Percentiles rank a stretch among this genome's conserved stretches.
These are phyloP conservation scores for Paraphaeosphaeria sporulosa DNA, from an alignment of 2,329 filamentous ascomycete species.

Conservation along the genomic window DNA sequence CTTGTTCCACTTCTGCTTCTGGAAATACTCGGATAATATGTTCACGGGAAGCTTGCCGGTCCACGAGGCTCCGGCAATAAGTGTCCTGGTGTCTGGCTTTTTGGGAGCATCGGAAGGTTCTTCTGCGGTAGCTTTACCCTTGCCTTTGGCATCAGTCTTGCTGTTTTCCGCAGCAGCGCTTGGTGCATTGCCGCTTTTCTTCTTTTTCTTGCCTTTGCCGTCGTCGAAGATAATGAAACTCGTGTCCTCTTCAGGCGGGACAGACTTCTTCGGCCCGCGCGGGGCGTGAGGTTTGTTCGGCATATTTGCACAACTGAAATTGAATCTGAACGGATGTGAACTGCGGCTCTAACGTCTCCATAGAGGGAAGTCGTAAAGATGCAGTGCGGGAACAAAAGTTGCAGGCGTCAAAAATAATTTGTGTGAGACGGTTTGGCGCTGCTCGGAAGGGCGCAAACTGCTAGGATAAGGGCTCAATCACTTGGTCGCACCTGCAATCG, in stretches of 20 bases:
- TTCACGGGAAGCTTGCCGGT: slow-evolving; percentile 96
- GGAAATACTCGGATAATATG: slow-evolving; percentile 90
- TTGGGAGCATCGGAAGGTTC: slow-evolving; percentile 56
- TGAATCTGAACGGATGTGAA: neutral
- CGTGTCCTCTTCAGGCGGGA: slow-evolving; percentile 55
- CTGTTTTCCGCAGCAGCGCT: slow-evolving; percentile 27
- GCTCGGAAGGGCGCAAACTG: slow-evolving; percentile 24
- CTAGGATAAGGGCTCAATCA: slow-evolving; percentile 27
- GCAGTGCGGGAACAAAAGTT: neutral
- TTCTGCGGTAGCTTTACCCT: slow-evolving; percentile 39
- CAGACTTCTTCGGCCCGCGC: slow-evolving; percentile 52
- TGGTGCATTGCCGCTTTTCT: slow-evolving; percentile 40
- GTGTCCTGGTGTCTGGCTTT: slow-evolving; percentile 70
- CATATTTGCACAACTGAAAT: slow-evolving; percentile 41
- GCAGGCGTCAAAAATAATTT: slow-evolving; percentile 12
- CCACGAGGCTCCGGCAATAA: slow-evolving; percentile 96
- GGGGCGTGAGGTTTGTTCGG: slow-evolving; percentile 60
- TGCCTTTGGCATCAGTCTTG: slow-evolving; percentile 43
- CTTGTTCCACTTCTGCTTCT: slow-evolving; percentile 94
- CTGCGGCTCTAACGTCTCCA: slow-evolving; percentile 2
- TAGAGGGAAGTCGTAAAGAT: slow-evolving; percentile 4
- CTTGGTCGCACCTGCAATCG: neutral
- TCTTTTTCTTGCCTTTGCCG: slow-evolving; percentile 55
- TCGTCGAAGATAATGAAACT: slow-evolving; percentile 59
- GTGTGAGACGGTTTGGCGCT: slow-evolving; percentile 17